These are phyloP conservation scores for Termitomyces sp. DNA, from an alignment of 768 basidiomycete genomes.

Conservation along the genomic window DNA sequence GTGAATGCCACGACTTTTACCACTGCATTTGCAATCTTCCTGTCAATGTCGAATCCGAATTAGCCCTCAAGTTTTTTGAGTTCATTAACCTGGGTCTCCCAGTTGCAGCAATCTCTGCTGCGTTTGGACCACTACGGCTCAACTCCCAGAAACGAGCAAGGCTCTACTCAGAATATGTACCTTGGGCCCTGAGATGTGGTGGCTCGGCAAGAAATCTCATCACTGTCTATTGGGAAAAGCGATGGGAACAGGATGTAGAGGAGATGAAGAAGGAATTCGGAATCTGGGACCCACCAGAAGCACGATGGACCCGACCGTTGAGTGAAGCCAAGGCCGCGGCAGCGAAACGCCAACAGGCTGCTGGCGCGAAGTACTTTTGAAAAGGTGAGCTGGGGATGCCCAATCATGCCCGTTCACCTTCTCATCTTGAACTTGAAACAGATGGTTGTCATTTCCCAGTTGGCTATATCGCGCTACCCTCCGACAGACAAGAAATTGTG, in stretches of 20 bases:
- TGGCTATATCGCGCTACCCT: too few species aligned
- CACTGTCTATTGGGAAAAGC: conserved; percentile 92
- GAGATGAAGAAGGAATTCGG: conserved; percentile 85
- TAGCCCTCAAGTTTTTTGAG: conserved; percentile 94
- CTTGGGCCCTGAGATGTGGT: conserved; percentile 90
- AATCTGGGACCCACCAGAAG: conserved; percentile 75
- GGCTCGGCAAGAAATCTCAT: conserved; percentile 70
- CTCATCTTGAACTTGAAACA: not conserved
- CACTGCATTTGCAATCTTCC: conserved; percentile 88
- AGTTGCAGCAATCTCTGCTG: conserved; percentile 74
- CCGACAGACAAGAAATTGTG: not conserved
- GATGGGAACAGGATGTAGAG: conserved; percentile 80
- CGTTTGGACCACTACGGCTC: conserved; percentile 76
- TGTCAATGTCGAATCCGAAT: conserved; percentile 84
- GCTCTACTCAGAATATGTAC: conserved; percentile 77
- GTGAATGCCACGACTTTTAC: conserved; percentile 97
- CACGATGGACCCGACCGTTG: conserved; percentile 62
- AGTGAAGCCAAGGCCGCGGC: conserved; percentile 54
- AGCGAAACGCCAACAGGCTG: conserved; percentile 20
- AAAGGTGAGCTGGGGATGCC: not conserved
- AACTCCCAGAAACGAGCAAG: conserved; percentile 44
- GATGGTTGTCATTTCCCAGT: not conserved
- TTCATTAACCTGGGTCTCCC: conserved; percentile 89
- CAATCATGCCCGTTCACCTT: not conserved
- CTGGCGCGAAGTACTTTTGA: not conserved